Percentiles rank a stretch among this genome's conserved stretches.
Conservation (phyloP, 2,329 filamentous ascomycete species). For the Neocucurbitaria cava region DNA sequence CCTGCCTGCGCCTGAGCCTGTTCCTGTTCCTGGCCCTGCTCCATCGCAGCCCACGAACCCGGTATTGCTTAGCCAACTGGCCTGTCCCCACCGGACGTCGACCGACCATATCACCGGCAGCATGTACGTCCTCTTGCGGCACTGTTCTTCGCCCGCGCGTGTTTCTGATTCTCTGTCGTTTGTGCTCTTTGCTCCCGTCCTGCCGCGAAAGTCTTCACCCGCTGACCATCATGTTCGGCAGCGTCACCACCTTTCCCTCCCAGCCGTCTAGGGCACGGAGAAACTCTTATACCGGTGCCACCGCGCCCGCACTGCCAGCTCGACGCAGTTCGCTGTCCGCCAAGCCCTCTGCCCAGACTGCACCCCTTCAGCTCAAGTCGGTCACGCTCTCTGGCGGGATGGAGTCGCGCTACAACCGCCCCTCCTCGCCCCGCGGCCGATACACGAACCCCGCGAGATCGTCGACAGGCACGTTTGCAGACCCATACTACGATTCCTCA, state of each 20-base stretch:
- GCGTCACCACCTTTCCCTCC: conserved; percentile 36
- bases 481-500: conserved; percentile 41
- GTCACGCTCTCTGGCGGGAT: conserved; percentile 33
- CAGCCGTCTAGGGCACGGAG: conserved; percentile 24
- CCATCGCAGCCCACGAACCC: conserved; percentile 5
- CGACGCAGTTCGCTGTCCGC: conserved; percentile 33
- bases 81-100: conserved; percentile 5
- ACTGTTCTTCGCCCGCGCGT: conserved; percentile 32
- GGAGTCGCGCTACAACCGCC: conserved; percentile 45
- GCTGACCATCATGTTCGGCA: conserved; percentile 46
- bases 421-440: conserved; percentile 44
- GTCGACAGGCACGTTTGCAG: conserved; percentile 47
- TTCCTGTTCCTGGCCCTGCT: neutral
- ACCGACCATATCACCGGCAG: conserved; percentile 24
- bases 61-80: conserved; percentile 14
- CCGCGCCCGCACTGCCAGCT: conserved; percentile 31
- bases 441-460: conserved; percentile 41
- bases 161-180: conserved; percentile 21
- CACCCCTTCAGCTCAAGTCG: conserved; percentile 30
- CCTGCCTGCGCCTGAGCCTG: conserved; percentile 8
- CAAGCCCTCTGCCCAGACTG: conserved; percentile 26
- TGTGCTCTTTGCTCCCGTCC: conserved; percentile 12
- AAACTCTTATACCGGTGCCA: conserved; percentile 27
- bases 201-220: conserved; percentile 9
- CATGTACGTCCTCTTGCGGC: conserved; percentile 46